These are phyloP conservation scores for Gaertneriomyces semiglobifer DNA, from an alignment of 192 early-diverging fungal genomes.

Conservation along the genomic window DNA sequence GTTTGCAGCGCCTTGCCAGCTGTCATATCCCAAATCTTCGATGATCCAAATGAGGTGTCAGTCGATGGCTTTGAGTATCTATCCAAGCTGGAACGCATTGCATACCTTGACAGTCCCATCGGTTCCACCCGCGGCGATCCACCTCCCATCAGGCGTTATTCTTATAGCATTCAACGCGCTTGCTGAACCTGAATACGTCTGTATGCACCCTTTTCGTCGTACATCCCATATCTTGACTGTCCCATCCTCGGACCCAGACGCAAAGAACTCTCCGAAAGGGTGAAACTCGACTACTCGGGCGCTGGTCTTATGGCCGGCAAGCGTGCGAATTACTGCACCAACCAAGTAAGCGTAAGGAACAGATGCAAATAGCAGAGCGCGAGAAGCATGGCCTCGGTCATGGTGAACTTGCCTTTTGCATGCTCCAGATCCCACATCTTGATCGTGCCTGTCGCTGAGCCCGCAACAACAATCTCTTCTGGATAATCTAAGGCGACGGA, in stretches of 20 bases:
- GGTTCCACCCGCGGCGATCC: constrained; percentile 51
- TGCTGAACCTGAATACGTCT: constrained; percentile 50
- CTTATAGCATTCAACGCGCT: constrained; percentile 35
- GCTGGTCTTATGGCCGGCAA: constrained; percentile 48
- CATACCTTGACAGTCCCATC: constrained; percentile 50
- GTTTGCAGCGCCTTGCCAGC: constrained; percentile 49
- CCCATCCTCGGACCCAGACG: constrained; percentile 52
- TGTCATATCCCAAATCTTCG: constrained; percentile 59
- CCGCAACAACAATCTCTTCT: constrained; percentile 59
- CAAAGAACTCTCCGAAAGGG: constrained; percentile 68
- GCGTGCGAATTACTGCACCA: constrained; percentile 49
- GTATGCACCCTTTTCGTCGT: constrained; percentile 57
- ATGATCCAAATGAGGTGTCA: background rate
- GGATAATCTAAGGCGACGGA: constrained; percentile 57
- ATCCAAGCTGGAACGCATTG: background rate
- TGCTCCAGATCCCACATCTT: constrained; percentile 65
- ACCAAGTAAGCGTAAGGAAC: background rate
- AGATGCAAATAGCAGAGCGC: background rate
- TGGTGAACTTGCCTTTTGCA: constrained; percentile 44
- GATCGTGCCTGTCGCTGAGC: constrained; percentile 45
- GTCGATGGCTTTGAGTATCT: background rate
- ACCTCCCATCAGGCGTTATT: constrained; percentile 62
- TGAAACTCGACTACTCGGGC: constrained; percentile 55
- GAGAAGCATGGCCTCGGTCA: background rate
- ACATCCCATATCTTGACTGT: constrained; percentile 64